Base-by-base conservation (phyloP, 1,284 basidiomycete genomes). In the Xerocomus minutiporus region DNA sequence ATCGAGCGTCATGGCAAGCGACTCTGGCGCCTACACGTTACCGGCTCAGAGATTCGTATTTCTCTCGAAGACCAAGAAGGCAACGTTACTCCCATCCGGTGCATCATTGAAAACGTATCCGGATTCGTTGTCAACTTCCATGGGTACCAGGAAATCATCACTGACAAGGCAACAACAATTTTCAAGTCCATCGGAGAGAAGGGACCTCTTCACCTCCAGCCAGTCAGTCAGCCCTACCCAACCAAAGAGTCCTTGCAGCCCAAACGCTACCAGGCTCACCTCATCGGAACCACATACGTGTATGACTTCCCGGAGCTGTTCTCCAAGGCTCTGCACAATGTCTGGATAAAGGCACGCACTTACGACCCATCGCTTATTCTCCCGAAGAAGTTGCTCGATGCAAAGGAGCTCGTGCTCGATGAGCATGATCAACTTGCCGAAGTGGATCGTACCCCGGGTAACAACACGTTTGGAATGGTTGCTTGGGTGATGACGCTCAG, bases 291-390 rank as follows among this genome's bases (percentile, higher is more conserved):
- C 31, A 99, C 96, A 46, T 99, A 99, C 68, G 95, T 91, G 40
- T 95, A 99, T 75, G 97, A 99, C 76, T 98, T 99, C 85, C 94
- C 97, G 46, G 96, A 97, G 66, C 83, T 99, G 54, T 97, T 99
- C 79, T 88, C 93, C 48, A 98, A 99, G 75, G 93, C 96, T 7
- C 77, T 98, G 56, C 91, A 94, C 67, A 93, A 95, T 65, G 81
- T 92, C 57, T 99, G 96, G 96, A 76, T 81, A 60, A 85, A 86
- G 63, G 84, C 87, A 35, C 82, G 87, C 34, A 71, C 75, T 28
- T 75, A 71, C 52, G 83, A 88, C 66, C 75, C 91, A 17, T 79
- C 84, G 48, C 73, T 94, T 57, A 77, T 80, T 53, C 66, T 86
- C 50, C 93, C 96, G 31, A 87, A 89, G 67, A 82, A 83, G 55